Evolutionary conservation across 208 protist species (phyloP).

Genomic region (Histomonas meleagridis): DNA sequence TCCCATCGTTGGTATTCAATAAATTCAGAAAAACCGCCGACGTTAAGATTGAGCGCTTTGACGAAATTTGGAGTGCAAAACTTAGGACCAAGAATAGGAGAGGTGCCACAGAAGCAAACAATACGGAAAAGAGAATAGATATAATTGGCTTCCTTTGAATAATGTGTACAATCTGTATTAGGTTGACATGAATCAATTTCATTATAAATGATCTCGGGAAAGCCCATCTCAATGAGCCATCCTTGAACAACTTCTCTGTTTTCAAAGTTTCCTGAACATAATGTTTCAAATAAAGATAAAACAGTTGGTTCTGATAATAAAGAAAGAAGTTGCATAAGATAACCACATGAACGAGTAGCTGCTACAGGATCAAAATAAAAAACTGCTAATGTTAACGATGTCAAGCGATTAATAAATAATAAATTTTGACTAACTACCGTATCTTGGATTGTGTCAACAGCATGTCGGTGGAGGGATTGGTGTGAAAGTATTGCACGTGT

Average conservation of each 20-base stretch:
- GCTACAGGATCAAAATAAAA: not conserved
- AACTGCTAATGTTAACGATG: not conserved
- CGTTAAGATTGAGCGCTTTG: not conserved
- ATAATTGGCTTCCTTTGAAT: not conserved
- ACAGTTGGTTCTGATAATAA: not conserved
- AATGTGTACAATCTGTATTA: not conserved
- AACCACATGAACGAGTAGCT: not conserved
- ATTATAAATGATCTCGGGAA: not conserved
- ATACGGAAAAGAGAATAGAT: not conserved
- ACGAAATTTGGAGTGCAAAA: not conserved
- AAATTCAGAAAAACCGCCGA: not conserved
- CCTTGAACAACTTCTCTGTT: not conserved
- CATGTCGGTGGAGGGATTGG: not conserved
- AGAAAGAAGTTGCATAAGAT: not conserved
- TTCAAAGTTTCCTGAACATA: not conserved
- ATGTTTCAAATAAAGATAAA: not conserved
- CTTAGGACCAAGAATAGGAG: not conserved
- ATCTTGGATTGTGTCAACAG: not conserved
- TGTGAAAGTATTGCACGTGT: not conserved
- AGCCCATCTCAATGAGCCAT: not conserved
- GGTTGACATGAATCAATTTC: not conserved
- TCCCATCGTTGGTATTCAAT: constrained; percentile 9
- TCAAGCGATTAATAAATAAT: not conserved
- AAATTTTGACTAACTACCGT: not conserved
- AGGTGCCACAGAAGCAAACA: not conserved